phyloP scores from a whole-genome alignment of 371 early-diverging fungal genomes.

The Apophysomyces ossiformis region DNA sequence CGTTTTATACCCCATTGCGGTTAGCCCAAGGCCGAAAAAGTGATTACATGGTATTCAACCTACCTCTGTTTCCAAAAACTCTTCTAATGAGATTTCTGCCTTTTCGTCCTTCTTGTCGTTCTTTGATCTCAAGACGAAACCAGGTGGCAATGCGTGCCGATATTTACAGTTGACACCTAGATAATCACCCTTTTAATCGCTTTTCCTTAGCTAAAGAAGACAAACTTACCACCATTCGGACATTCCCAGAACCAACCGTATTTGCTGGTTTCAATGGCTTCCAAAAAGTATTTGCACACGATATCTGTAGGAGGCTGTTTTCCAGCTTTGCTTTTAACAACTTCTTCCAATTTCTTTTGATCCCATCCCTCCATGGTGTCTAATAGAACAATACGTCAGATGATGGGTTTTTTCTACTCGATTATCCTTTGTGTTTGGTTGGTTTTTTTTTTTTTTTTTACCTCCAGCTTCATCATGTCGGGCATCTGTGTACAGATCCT shows the following conservation, averaged over 20 bases:
- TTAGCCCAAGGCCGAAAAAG: neutral
- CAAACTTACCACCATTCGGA: conserved; percentile 81
- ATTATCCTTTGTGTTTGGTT: too few species aligned
- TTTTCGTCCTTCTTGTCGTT: conserved; percentile 76
- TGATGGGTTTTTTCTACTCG: too few species aligned
- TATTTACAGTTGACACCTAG: conserved; percentile 86
- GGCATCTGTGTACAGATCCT: conserved; percentile 91
- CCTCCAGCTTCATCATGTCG: conserved; percentile 64
- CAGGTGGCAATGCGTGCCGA: conserved; percentile 96
- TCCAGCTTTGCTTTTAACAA: conserved; percentile 84
- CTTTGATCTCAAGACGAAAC: conserved; percentile 94
- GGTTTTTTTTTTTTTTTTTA: conserved; percentile 1
- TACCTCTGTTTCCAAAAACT: conserved; percentile 95
- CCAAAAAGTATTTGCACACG: conserved; percentile 99
- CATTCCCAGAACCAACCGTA: conserved; percentile 99
- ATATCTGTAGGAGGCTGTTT: conserved; percentile 94
- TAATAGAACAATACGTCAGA: conserved; percentile 11
- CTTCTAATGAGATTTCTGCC: conserved; percentile 91
- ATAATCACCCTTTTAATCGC: neutral
- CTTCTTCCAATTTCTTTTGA: conserved; percentile 88
- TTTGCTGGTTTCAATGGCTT: conserved; percentile 96
- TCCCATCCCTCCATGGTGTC: conserved; percentile 98
- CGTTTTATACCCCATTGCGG: neutral
- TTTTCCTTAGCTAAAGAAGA: conserved; percentile 14
- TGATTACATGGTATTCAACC: conserved; percentile 3